These are phyloP conservation scores for Irpex sp. DNA, from an alignment of 1,284 basidiomycete species.

Conservation along the genomic window DNA sequence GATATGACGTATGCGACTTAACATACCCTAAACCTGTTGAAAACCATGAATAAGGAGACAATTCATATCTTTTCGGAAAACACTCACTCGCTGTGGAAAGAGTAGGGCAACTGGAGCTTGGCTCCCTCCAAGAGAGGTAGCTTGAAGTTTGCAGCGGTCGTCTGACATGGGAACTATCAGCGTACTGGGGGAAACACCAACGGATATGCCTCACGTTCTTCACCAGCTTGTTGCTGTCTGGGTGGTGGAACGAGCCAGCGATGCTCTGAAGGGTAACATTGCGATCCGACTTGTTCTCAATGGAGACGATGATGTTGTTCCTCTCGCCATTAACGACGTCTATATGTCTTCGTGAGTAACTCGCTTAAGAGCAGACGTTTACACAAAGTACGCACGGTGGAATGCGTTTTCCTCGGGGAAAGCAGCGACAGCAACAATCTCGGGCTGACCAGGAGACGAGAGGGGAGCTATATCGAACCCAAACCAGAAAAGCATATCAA, in stretches of 20 bases:
- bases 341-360: constrained; percentile 26
- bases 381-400: constrained; percentile 59
- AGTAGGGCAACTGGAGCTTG: constrained; percentile 71
- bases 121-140: constrained; percentile 58
- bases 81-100: constrained; percentile 83
- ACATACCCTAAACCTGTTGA: constrained; percentile 58
- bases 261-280: constrained; percentile 75
- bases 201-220: constrained; percentile 60
- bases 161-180: constrained; percentile 34
- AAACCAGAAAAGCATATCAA: not conserved
- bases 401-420: constrained; percentile 81
- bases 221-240: constrained; percentile 61
- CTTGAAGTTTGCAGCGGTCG: constrained; percentile 60
- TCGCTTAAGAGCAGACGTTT: not conserved
- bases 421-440: constrained; percentile 58
- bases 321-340: constrained; percentile 86
- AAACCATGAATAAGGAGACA: constrained; percentile 13
- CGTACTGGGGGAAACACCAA: not conserved
- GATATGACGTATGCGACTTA: not conserved
- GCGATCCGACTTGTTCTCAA: constrained; percentile 75
- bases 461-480: constrained; percentile 17
- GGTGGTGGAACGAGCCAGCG: constrained; percentile 71
- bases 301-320: constrained; percentile 62
- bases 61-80: not conserved
- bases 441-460: constrained; percentile 34